Base-by-base conservation (phyloP, 805 yeast species). In the Isabelozyma pseudorhagii region DNA sequence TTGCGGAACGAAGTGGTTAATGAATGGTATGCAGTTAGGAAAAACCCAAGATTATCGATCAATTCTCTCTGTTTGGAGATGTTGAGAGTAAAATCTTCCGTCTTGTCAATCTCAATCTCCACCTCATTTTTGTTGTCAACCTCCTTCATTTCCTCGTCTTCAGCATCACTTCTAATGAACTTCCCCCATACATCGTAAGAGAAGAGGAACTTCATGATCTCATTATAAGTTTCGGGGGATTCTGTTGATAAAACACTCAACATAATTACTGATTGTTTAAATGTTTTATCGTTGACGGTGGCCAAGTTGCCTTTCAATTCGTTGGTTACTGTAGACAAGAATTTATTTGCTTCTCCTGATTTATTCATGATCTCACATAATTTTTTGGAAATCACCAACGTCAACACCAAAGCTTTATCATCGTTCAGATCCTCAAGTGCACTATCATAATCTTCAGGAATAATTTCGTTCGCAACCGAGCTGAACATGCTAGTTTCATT, bases 251-350 rank as follows among this genome's bases (percentile, higher is more conserved):
- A 66, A 1, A 80, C 69, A 10, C 89, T 70, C 31, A 89, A 68
- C 7, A 88, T 67, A 13, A 82, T 66, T 25, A 84, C 81, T 1
- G 93, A 78, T 56, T 86, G 91, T 51, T 81, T 83, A 38, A 76
- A 68, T 10, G 83, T 71, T 54, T 83, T 82, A 45, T 80, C 79
- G 8, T 75, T 78, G 18, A 81, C 64, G 2, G 77, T 68, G 40
- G 66, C 65, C 52, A 86, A 71, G 55, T 79, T 80, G 13, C 80
- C 78, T 40, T 73, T 67, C 53, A 87, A 68, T 50, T 87, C 91
- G 28, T 77, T 49, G 3, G 59, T 50, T 1, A 56, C 52, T 8
- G 78, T 67, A 0, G 62, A 56, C 38, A 78, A 62, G 51, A 75
- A 79, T 18, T 64, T 67, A 2, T 68, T 68, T n/a, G 76, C 66